Evolutionary conservation across 148 eudicot genomes (phyloP), one percentile per base, ranked within the genome.

Genomic region (Linanthus parryae): DNA sequence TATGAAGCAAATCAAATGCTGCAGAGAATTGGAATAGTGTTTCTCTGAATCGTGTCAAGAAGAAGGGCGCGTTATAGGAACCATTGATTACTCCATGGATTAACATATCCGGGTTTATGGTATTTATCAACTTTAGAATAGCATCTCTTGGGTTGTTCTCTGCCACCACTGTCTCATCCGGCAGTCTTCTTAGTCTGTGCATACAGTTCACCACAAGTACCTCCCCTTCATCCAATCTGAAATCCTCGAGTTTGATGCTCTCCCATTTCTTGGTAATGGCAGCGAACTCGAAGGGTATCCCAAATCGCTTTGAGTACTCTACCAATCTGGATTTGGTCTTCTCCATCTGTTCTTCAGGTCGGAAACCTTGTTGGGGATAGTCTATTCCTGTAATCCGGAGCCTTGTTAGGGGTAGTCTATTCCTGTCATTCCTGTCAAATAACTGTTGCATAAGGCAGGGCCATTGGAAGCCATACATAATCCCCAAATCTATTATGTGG

Each of bases 261-360:
- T 83, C 96, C 96, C 96, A 83, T 61, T 78, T 87, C 70, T 83
- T 71, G 8, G 88, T 88, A 24, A 83, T 66, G 16, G 88, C 83
- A 42, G 66, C 74, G 62, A 71, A 87, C 57, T 87, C 88, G 24
- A 83, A 87, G 5, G 85, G 81, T 29, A 87, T 73, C 22, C 61
- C 41, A 34, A 77, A 87, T 9, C 74, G 67, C 34, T 76, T 66
- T 0, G 92, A 90, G 56, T 78, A 83, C 43, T 69, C 55, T 34
- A 64, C 68, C 57, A 87, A 71, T 9, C 92, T 83, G 14, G 39
- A 48, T 3, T 80, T 82, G 0, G 88, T 71, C 62, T 78, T 84
- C 65, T 78, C 85, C 24, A 87, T 69, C 62, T 82, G 57, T 53
- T 71, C 77, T 43, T 80, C 73, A 0, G 96, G 92, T 23, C 88